A percentile compares a stretch with the other conserved stretches of the same genome.
Conservation (phyloP, 768 basidiomycete genomes). For the Collybia sordida region DNA sequence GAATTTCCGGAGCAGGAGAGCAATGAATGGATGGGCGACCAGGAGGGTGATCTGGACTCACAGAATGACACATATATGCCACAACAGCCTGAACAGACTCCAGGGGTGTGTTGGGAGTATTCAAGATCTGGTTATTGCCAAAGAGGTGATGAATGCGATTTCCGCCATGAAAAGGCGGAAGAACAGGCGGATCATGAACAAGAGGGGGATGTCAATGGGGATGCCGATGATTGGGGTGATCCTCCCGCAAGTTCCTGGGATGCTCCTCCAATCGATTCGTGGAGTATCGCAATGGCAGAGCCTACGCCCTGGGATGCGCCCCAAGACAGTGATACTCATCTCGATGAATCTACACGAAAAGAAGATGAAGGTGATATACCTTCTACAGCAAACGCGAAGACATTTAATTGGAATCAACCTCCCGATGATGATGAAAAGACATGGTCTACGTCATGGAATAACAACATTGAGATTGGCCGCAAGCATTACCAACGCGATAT, state of each 20-base stretch:
- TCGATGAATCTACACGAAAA: too few relatives aligned
- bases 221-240: too few relatives aligned
- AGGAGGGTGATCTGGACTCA: not conserved
- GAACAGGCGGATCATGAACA: not conserved
- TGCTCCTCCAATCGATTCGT: not conserved
- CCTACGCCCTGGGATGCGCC: not conserved
- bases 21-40: not conserved
- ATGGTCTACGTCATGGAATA: constrained; percentile 16
- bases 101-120: constrained; percentile 21
- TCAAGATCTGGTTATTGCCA: constrained; percentile 11
- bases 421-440: constrained; percentile 15
- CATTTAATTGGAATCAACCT: not conserved
- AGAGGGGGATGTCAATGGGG: not conserved
- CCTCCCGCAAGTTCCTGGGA: too few relatives aligned
- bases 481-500: constrained; percentile 15
- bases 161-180: constrained; percentile 7
- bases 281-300: not conserved
- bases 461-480: constrained; percentile 3
- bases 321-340: too few relatives aligned
- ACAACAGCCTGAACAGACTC: not conserved
- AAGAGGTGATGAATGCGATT: constrained; percentile 10
- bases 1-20: not conserved
- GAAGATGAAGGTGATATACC: too few relatives aligned
- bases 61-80: not conserved
- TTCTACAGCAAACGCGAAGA: not conserved